Evolutionary conservation across 352 stramenopile genomes (phyloP).

Genomic region (Blastocystis sp.): DNA sequence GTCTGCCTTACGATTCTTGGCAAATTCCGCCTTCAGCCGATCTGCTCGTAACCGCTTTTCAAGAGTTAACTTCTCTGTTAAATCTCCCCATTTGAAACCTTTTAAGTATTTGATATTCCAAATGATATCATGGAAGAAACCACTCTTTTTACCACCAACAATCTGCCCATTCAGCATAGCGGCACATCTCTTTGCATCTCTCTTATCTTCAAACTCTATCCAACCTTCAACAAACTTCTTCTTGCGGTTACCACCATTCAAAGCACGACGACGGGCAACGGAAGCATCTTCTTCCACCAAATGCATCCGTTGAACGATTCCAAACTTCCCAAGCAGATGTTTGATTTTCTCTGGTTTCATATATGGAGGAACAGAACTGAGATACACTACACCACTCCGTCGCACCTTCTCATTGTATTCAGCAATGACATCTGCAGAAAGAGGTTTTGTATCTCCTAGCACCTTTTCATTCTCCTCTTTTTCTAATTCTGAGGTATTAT

Average conservation of each 20-base stretch:
- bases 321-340: slow-evolving; percentile 81
- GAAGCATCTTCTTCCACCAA: slow-evolving; percentile 87
- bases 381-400: slow-evolving; percentile 71
- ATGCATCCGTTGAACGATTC: slow-evolving; percentile 86
- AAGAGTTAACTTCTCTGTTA: slow-evolving; percentile 89
- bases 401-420: slow-evolving; percentile 36
- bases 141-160: slow-evolving; percentile 83
- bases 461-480: slow-evolving; percentile 26
- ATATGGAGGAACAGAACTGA: slow-evolving; percentile 85
- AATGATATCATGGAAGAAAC: slow-evolving; percentile 91
- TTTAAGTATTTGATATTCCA: slow-evolving; percentile 98
- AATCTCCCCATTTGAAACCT: slow-evolving; percentile 94
- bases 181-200: slow-evolving; percentile 84
- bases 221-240: slow-evolving; percentile 73
- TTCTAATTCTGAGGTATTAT: neutral
- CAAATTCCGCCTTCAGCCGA: slow-evolving; percentile 77
- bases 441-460: slow-evolving; percentile 11
- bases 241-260: slow-evolving; percentile 77
- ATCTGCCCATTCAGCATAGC: slow-evolving; percentile 83
- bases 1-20: slow-evolving; percentile 78
- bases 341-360: slow-evolving; percentile 92
- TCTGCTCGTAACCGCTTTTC: slow-evolving; percentile 78
- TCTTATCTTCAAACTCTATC: slow-evolving; percentile 95
- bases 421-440: neutral
- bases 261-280: slow-evolving; percentile 79